phyloP scores from a whole-genome alignment of 1,139 yeast genomes.

The Oligophagozyma castellii region DNA sequence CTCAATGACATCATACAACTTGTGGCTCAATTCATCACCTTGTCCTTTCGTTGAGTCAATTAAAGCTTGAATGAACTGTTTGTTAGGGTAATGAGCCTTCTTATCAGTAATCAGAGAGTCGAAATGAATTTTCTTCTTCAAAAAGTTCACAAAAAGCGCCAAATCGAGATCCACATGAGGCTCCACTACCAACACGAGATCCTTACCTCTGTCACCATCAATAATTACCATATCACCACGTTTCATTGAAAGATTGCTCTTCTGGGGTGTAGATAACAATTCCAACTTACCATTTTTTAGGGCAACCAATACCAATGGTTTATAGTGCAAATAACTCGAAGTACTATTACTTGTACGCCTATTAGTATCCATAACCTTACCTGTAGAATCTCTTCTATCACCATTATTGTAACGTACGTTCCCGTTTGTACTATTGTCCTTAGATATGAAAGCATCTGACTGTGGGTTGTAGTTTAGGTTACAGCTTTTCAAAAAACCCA shows the following conservation, averaged over 20 bases:
- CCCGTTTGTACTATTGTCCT: slow-evolving; percentile 1
- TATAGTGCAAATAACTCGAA: slow-evolving; percentile 18
- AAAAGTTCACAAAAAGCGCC: slow-evolving; percentile 68
- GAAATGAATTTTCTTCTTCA: slow-evolving; percentile 43
- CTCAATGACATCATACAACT: slow-evolving; percentile 24
- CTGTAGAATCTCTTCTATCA: not conserved
- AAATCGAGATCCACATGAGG: slow-evolving; percentile 56
- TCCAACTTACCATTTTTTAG: slow-evolving; percentile 84
- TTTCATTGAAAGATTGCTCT: slow-evolving; percentile 37
- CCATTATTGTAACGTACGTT: slow-evolving; percentile 1
- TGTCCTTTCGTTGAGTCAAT: slow-evolving; percentile 15
- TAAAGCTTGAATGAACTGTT: slow-evolving; percentile 17
- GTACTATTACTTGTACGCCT: slow-evolving; percentile 3
- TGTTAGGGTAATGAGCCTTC: slow-evolving; percentile 19
- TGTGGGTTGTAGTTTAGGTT: slow-evolving; percentile 19
- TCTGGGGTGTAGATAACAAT: slow-evolving; percentile 51
- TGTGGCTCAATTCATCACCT: slow-evolving; percentile 16
- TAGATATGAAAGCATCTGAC: slow-evolving; percentile 13
- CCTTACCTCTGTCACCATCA: slow-evolving; percentile 95
- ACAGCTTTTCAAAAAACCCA: slow-evolving; percentile 16
- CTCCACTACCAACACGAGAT: slow-evolving; percentile 67
- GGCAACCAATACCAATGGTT: slow-evolving; percentile 52
- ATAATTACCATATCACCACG: slow-evolving; percentile 78
- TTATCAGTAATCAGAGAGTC: slow-evolving; percentile 23
- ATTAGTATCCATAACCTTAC: not conserved